These are phyloP conservation scores for Hysterium pulicare DNA, from an alignment of 2,329 filamentous ascomycete genomes.

Conservation along the genomic window DNA sequence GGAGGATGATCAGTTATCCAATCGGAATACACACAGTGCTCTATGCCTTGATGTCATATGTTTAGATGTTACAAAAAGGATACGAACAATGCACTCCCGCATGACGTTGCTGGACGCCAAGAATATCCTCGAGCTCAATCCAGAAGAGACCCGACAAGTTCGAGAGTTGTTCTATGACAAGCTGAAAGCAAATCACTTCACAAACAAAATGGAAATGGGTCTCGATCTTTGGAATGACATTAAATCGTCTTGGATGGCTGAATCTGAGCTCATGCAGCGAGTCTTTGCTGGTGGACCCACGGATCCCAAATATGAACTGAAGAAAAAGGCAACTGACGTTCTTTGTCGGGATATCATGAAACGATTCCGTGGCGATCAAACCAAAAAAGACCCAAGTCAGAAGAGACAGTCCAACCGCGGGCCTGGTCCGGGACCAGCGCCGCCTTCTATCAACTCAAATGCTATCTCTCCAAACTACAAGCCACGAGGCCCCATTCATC, in stretches of 20 bases:
- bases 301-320: constrained; percentile 54
- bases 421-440: constrained; percentile 42
- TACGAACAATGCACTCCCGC: constrained; percentile 62
- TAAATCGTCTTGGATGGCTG: constrained; percentile 64
- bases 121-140: constrained; percentile 65
- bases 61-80: constrained; percentile 76
- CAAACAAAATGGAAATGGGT: constrained; percentile 69
- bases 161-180: constrained; percentile 65
- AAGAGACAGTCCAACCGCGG: constrained; percentile 40
- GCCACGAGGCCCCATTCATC: background rate
- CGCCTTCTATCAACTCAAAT: constrained; percentile 20
- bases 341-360: constrained; percentile 76
- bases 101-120: constrained; percentile 75
- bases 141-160: constrained; percentile 63
- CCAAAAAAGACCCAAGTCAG: constrained; percentile 51
- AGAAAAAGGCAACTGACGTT: constrained; percentile 65
- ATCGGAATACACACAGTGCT: constrained; percentile 54
- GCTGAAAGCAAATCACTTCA: constrained; percentile 64
- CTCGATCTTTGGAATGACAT: constrained; percentile 68
- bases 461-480: constrained; percentile 1
- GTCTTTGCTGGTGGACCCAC: constrained; percentile 52
- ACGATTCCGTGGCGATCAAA: constrained; percentile 65
- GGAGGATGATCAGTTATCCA: constrained; percentile 21
- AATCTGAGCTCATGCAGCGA: constrained; percentile 53
- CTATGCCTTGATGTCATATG: constrained; percentile 76